phyloP scores from a whole-genome alignment of 768 basidiomycete genomes.

The Collybiopsis luxurians region DNA sequence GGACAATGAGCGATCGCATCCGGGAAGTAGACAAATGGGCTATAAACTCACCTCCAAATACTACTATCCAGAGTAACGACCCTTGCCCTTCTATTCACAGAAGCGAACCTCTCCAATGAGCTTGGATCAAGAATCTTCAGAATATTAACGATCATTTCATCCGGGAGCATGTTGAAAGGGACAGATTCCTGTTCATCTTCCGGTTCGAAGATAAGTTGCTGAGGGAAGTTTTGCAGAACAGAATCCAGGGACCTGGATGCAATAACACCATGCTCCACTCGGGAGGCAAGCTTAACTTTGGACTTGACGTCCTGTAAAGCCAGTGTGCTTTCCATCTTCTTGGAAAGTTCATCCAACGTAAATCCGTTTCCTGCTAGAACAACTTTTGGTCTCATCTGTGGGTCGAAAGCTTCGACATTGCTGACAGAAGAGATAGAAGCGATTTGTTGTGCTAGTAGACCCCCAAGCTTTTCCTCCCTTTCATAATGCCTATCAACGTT shows the following conservation, averaged over 20 bases:
- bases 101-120: slow-evolving; percentile 75
- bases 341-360: slow-evolving; percentile 24
- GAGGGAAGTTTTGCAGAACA: slow-evolving; percentile 48
- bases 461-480: slow-evolving; percentile 48
- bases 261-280: slow-evolving; percentile 20
- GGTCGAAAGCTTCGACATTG: neutral
- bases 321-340: slow-evolving; percentile 20
- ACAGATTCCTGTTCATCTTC: slow-evolving; percentile 62
- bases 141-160: slow-evolving; percentile 71
- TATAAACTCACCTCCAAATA: slow-evolving; percentile 67
- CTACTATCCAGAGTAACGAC: slow-evolving; percentile 64
- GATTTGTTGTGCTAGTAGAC: slow-evolving; percentile 21
- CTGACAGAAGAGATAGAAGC: neutral
- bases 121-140: slow-evolving; percentile 64
- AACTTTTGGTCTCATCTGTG: neutral
- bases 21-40: neutral
- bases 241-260: slow-evolving; percentile 36
- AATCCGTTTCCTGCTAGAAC: neutral
- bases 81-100: slow-evolving; percentile 71
- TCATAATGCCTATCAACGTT: slow-evolving; percentile 74
- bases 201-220: slow-evolving; percentile 55
- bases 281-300: slow-evolving; percentile 12
- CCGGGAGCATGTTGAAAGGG: slow-evolving; percentile 61
- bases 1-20: neutral
- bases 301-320: slow-evolving; percentile 22